Conservation (phyloP, 169 alveolate species). For the Perkinsus chesapeaki region DNA sequence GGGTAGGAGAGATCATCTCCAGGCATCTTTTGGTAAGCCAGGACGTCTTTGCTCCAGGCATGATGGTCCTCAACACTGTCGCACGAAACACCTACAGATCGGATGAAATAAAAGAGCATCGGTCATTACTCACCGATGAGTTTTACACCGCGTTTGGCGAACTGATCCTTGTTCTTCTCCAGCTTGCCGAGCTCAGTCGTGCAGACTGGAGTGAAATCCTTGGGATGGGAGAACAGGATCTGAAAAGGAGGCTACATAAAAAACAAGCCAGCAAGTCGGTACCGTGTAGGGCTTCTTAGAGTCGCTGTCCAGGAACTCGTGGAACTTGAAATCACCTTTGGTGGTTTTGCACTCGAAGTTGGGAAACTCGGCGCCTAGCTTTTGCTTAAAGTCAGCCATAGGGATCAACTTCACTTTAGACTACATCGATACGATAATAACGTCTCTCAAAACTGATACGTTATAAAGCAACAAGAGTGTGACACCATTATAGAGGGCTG, state of each 20-base stretch:
- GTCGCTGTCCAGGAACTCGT: neutral
- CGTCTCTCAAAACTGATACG: no score
- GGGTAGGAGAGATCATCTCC: conserved; percentile 35
- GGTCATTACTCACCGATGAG: conserved; percentile 26
- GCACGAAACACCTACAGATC: neutral
- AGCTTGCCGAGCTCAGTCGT: conserved; percentile 62
- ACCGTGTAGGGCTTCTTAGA: neutral
- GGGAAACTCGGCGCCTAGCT: neutral
- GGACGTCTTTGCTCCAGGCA: conserved; percentile 29
- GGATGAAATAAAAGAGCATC: neutral
- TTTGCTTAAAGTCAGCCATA: neutral
- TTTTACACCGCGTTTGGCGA: conserved; percentile 41
- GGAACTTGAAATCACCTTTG: neutral
- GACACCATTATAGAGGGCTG: no score
- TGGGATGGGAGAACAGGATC: conserved; percentile 48
- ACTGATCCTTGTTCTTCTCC: conserved; percentile 35
- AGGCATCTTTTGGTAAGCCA: conserved; percentile 3
- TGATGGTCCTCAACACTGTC: conserved; percentile 1
- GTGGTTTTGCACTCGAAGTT: neutral
- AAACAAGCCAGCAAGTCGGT: neutral
- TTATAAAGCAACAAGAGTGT: no score
- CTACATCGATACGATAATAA: no score
- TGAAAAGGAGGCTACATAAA: neutral
- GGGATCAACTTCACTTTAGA: no score
- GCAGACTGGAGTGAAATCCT: conserved; percentile 69